These are phyloP conservation scores for Suhomyces ambrosiae DNA, from an alignment of 1,139 yeast species.

Conservation along the genomic window DNA sequence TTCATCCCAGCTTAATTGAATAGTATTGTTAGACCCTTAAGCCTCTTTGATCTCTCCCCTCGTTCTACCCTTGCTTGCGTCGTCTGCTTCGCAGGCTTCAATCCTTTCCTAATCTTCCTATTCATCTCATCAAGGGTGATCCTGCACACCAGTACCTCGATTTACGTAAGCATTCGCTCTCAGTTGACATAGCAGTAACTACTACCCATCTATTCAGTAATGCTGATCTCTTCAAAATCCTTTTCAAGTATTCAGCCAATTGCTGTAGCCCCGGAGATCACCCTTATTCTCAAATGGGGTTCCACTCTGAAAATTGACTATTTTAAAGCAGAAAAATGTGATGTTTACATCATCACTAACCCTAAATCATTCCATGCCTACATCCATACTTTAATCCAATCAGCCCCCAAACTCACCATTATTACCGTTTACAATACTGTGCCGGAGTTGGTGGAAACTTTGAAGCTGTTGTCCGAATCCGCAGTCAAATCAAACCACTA, in stretches of 20 bases:
- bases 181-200: too few species aligned
- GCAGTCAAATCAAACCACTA: constrained; percentile 1
- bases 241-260: constrained; percentile 6
- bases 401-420: constrained; percentile 14
- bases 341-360: constrained; percentile 27
- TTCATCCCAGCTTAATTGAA: too few species aligned
- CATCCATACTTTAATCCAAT: constrained; percentile 18
- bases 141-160: too few species aligned
- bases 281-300: constrained; percentile 10
- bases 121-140: too few species aligned
- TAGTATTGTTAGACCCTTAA: too few species aligned
- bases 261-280: neutral
- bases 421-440: constrained; percentile 19
- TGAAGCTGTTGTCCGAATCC: constrained; percentile 16
- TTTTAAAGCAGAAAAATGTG: constrained; percentile 8
- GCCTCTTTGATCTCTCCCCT: too few species aligned
- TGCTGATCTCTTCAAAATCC: constrained; percentile 1
- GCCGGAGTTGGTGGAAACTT: constrained; percentile 17
- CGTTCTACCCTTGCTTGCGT: too few species aligned
- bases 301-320: constrained; percentile 8
- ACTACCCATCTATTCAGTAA: too few species aligned
- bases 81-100: too few species aligned
- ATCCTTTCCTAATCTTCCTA: too few species aligned
- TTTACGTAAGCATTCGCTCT: too few species aligned
- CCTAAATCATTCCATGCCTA: constrained; percentile 23